A percentile compares a stretch with the other conserved stretches of the same genome.
Evolutionary conservation across 148 eudicot genomes (phyloP).

Genomic region (Nepenthes mirabilis): DNA sequence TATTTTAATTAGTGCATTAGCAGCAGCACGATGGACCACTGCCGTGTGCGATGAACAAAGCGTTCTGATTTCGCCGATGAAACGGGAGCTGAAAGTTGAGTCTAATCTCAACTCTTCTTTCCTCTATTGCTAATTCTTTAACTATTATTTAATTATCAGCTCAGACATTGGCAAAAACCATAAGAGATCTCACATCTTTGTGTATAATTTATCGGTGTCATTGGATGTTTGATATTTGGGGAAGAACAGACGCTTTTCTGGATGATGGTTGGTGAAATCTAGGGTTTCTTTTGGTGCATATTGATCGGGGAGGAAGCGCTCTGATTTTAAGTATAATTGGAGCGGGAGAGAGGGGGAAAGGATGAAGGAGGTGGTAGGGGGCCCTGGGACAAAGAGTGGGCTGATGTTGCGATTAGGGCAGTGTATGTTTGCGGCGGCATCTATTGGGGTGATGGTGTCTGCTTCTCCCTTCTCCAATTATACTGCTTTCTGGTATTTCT

Average conservation of each 20-base stretch:
- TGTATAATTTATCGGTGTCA: too few relatives aligned
- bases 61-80: too few relatives aligned
- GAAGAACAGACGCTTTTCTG: neutral
- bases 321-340: neutral
- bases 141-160: too few relatives aligned
- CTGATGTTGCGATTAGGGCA: slow-evolving; percentile 66
- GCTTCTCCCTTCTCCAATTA: slow-evolving; percentile 53
- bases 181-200: too few relatives aligned
- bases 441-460: slow-evolving; percentile 59
- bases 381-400: slow-evolving; percentile 84
- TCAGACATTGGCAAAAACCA: too few relatives aligned
- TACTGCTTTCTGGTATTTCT: slow-evolving; percentile 76
- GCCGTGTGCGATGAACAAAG: too few relatives aligned
- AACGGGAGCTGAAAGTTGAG: too few relatives aligned
- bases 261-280: slow-evolving; percentile 1
- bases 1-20: too few relatives aligned
- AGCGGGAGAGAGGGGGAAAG: slow-evolving; percentile 7
- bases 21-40: too few relatives aligned
- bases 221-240: neutral
- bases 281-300: neutral
- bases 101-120: too few relatives aligned
- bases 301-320: slow-evolving; percentile 1
- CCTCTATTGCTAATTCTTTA: too few relatives aligned
- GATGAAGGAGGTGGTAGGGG: slow-evolving; percentile 75
- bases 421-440: slow-evolving; percentile 71